Base-by-base conservation (phyloP, 75 land plant genomes). In the Pinus albicaulis region DNA sequence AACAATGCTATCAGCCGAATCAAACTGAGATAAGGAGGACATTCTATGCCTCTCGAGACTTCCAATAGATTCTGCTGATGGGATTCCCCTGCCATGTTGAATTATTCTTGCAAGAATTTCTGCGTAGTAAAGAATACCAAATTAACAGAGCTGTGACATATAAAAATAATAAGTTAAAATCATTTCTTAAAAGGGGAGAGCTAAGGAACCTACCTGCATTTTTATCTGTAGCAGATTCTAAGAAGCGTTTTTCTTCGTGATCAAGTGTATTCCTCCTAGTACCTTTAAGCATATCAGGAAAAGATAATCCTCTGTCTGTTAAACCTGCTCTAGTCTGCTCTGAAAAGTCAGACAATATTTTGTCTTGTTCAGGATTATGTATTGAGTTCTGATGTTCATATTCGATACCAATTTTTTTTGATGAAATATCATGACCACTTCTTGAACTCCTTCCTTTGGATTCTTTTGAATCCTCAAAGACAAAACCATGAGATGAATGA, bases 401-500 rank as follows among this genome's bases (percentile, higher is more conserved):
- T 17, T 19, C 5, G 13, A 53, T 64, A 14, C 72, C 71, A 53
- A 8, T 4, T 59, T 53, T 28, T 59, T 22, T 26, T 58, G 75
- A 62, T 16, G 11, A 53, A 24, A 53, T 66, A 59, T n/a, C 75
- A 12, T 62, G 75, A n/a, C 71, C 59, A 73, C 31, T 55, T 60
- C 52, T 76, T 34, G 14, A 15, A 28, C 52, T 23, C 12, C 12
- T 34, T 41, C 75, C 83, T 55, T 61, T 68, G 5, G 36, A 56
- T 12, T 83, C 84, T 34, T 75, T 76, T 11, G 60, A 25, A 31
- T 75, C 76, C 62, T 83, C 66, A 59, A 44, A 74, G 48, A 58
- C 76, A 68, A 71, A 63, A 20, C 76, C 74, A 48, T 77, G 66
- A 26, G 60, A 73, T 74, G 79, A 76, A 23, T 28, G 59, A 52